Evolutionary conservation across 2,329 filamentous ascomycete genomes (phyloP).

Genomic region (Corniculantispora saksenae): DNA sequence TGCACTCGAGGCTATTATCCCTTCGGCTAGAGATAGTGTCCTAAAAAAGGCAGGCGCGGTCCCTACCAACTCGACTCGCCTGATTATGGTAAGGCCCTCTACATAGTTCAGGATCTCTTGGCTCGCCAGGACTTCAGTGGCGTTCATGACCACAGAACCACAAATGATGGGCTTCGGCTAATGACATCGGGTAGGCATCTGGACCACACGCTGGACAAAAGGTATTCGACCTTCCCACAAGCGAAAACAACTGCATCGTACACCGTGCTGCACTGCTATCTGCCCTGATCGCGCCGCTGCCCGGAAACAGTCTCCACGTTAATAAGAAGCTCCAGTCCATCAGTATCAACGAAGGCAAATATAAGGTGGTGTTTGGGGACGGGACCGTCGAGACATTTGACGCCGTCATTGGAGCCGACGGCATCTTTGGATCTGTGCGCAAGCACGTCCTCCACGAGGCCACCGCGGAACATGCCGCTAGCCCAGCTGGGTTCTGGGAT

Average conservation of each 20-base stretch:
- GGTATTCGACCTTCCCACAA: neutral
- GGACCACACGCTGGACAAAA: neutral
- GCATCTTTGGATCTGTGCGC: slow-evolving; percentile 25
- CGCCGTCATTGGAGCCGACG: slow-evolving; percentile 27
- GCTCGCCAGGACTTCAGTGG: too few species aligned
- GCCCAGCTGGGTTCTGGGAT: slow-evolving; percentile 4
- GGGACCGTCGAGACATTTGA: slow-evolving; percentile 21
- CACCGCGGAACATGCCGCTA: neutral
- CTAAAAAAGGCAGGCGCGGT: slow-evolving; percentile 25
- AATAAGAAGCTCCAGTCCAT: slow-evolving; percentile 22
- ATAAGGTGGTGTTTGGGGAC: slow-evolving; percentile 10
- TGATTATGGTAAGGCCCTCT: slow-evolving; percentile 8
- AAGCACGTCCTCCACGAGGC: slow-evolving; percentile 21
- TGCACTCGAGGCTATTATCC: slow-evolving; percentile 21
- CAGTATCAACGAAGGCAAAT: neutral
- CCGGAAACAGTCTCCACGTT: slow-evolving; percentile 17
- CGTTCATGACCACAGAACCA: too few species aligned
- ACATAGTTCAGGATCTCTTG: too few species aligned
- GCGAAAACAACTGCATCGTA: slow-evolving; percentile 19
- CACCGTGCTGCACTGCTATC: slow-evolving; percentile 26
- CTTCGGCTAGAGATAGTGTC: slow-evolving; percentile 10
- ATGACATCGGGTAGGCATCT: neutral
- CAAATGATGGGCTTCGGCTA: too few species aligned
- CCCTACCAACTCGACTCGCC: slow-evolving; percentile 17
- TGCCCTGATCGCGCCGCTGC: slow-evolving; percentile 24